phyloP scores from a whole-genome alignment of 805 yeast genomes.

The Pichia cephalocereana region DNA sequence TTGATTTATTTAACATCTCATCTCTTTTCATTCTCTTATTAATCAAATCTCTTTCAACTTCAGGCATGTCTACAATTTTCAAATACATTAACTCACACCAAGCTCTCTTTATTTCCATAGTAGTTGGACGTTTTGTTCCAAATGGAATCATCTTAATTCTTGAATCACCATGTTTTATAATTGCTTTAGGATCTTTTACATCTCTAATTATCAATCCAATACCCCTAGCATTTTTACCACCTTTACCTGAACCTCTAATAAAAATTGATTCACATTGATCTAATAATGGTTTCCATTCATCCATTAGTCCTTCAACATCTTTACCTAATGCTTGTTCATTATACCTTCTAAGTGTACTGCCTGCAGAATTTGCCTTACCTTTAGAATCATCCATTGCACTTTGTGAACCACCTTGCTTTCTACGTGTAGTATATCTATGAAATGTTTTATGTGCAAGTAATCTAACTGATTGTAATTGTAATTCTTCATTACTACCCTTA shows the following conservation, averaged over 20 bases:
- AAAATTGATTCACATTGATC: conserved; percentile 60
- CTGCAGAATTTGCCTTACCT: conserved; percentile 96
- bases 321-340: conserved; percentile 76
- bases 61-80: conserved; percentile 46
- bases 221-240: conserved; percentile 55
- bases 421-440: conserved; percentile 90
- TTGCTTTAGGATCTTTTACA: conserved; percentile 36
- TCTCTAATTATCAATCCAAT: conserved; percentile 24
- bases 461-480: conserved; percentile 55
- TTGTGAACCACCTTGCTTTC: conserved; percentile 97
- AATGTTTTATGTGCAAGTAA: conserved; percentile 73
- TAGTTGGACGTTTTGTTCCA: conserved; percentile 81
- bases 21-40: conserved; percentile 24
- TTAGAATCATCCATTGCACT: conserved; percentile 84
- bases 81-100: conserved; percentile 74
- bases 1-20: conserved; percentile 22
- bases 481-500: conserved; percentile 36
- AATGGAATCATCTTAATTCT: conserved; percentile 74
- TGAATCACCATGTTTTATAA: conserved; percentile 42
- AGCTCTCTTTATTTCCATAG: conserved; percentile 67
- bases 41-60: conserved; percentile 26
- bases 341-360: conserved; percentile 79
- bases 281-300: conserved; percentile 54
- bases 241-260: conserved; percentile 63
- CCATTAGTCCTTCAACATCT: conserved; percentile 66